A percentile compares a stretch with the other conserved stretches of the same genome.
Conservation (phyloP, 2,329 filamentous ascomycete genomes). For the Fusarium sp. region DNA sequence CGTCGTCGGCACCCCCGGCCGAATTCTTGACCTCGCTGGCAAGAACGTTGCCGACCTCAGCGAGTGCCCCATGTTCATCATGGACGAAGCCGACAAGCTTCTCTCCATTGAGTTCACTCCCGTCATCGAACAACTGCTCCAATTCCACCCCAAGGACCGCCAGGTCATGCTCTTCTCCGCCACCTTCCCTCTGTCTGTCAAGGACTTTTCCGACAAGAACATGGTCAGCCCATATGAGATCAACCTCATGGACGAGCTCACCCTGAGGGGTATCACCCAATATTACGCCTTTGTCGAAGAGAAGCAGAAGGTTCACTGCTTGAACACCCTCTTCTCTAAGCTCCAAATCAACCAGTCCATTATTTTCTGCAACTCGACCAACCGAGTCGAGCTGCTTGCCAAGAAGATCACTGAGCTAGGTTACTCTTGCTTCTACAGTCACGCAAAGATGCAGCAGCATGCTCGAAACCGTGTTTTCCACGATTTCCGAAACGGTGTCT, state of each 20-base stretch:
- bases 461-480: constrained; percentile 99
- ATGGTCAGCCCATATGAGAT: constrained; percentile 98
- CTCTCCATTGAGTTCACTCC: constrained; percentile 97
- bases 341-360: constrained; percentile 99
- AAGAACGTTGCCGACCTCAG: constrained; percentile 97
- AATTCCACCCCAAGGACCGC: constrained; percentile 95
- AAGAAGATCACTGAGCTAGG: constrained; percentile 99
- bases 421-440: constrained; percentile 99
- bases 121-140: constrained; percentile 94
- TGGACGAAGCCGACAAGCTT: constrained; percentile 99
- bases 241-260: constrained; percentile 99
- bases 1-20: constrained; percentile 94
- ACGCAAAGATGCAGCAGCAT: constrained; percentile 97
- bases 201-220: constrained; percentile 98
- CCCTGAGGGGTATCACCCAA: constrained; percentile 96
- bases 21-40: constrained; percentile 95
- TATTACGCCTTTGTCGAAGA: constrained; percentile 99
- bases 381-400: constrained; percentile 94
- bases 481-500: constrained; percentile 98
- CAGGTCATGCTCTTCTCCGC: constrained; percentile 99
- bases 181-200: constrained; percentile 96
- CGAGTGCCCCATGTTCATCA: constrained; percentile 97
- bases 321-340: constrained; percentile 99
- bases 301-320: constrained; percentile 98
- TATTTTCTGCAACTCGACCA: constrained; percentile 99